Percentiles rank a stretch among this genome's conserved stretches.
phyloP scores from a whole-genome alignment of 2,329 filamentous ascomycete species.

The Cryphonectria parasitica region DNA sequence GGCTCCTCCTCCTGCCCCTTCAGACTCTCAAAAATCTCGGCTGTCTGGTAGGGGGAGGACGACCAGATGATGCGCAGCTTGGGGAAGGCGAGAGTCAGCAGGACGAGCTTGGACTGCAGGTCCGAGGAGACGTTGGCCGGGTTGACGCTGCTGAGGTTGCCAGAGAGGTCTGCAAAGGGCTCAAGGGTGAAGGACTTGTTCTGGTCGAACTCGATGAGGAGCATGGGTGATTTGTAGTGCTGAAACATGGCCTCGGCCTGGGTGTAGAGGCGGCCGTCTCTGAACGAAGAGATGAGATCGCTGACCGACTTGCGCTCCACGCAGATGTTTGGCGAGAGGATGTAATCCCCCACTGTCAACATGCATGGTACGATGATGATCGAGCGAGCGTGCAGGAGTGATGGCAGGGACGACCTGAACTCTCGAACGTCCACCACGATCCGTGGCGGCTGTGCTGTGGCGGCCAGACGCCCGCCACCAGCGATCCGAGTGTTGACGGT shows the following conservation, averaged over 20 bases:
- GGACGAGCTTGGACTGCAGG: conserved; percentile 87
- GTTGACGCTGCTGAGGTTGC: conserved; percentile 65
- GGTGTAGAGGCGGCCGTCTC: conserved; percentile 86
- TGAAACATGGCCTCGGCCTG: conserved; percentile 94
- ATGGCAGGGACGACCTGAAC: conserved; percentile 90
- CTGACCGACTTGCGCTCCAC: conserved; percentile 92
- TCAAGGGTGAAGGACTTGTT: conserved; percentile 97
- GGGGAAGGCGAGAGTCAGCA: conserved; percentile 91
- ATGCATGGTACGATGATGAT: conserved; percentile 93
- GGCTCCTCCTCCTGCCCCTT: conserved; percentile 91
- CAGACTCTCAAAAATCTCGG: conserved; percentile 92
- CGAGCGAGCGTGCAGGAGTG: conserved; percentile 83
- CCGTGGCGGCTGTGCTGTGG: conserved; percentile 84
- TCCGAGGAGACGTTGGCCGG: conserved; percentile 66
- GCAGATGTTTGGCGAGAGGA: conserved; percentile 87
- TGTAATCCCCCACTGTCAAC: conserved; percentile 95
- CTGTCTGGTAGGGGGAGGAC: conserved; percentile 89
- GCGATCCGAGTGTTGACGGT: conserved; percentile 97
- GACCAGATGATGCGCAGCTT: conserved; percentile 92
- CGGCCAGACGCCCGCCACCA: conserved; percentile 81
- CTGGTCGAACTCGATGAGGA: conserved; percentile 97
- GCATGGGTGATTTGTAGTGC: conserved; percentile 86
- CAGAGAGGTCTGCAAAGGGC: conserved; percentile 69
- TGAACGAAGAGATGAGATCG: conserved; percentile 89
- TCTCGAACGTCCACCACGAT: conserved; percentile 96